Evolutionary conservation across 2,329 filamentous ascomycete genomes (phyloP).

Genomic region (Pseudonectria buxi): DNA sequence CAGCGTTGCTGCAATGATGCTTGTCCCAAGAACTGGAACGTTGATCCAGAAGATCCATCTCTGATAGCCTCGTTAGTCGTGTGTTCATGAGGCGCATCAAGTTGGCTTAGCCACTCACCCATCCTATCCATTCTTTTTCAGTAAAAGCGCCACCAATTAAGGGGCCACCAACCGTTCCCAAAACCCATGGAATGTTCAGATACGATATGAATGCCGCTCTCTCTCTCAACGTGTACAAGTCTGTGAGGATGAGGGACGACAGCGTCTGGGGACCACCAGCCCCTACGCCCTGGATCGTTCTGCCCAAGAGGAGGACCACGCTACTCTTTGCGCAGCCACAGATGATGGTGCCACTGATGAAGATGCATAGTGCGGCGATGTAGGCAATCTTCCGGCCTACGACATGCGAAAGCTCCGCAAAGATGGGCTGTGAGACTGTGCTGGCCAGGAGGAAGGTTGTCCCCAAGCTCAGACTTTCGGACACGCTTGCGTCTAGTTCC

Average conservation of each 20-base stretch:
- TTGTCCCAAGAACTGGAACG: conserved; percentile 24
- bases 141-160: conserved; percentile 19
- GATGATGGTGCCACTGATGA: conserved; percentile 34
- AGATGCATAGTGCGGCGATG: conserved; percentile 20
- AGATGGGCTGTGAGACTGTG: conserved; percentile 50
- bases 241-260: conserved; percentile 27
- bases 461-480: conserved; percentile 32
- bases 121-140: conserved; percentile 11
- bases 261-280: conserved; percentile 29
- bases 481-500: conserved; percentile 20
- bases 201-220: conserved; percentile 34
- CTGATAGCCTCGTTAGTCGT: too few species aligned
- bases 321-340: conserved; percentile 28
- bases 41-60: conserved; percentile 33
- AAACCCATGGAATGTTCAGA: conserved; percentile 42
- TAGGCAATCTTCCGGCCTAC: conserved; percentile 27
- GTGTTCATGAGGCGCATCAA: too few species aligned
- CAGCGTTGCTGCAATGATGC: conserved; percentile 15
- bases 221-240: conserved; percentile 35
- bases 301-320: conserved; percentile 25
- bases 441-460: conserved; percentile 63
- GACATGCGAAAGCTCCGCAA: conserved; percentile 31
- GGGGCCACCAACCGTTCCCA: conserved; percentile 42
- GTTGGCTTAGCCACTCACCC: conserved; percentile 12
- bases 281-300: conserved; percentile 30